These are phyloP conservation scores for Mycena citricolor DNA, from an alignment of 1,284 basidiomycete species.

Conservation along the genomic window DNA sequence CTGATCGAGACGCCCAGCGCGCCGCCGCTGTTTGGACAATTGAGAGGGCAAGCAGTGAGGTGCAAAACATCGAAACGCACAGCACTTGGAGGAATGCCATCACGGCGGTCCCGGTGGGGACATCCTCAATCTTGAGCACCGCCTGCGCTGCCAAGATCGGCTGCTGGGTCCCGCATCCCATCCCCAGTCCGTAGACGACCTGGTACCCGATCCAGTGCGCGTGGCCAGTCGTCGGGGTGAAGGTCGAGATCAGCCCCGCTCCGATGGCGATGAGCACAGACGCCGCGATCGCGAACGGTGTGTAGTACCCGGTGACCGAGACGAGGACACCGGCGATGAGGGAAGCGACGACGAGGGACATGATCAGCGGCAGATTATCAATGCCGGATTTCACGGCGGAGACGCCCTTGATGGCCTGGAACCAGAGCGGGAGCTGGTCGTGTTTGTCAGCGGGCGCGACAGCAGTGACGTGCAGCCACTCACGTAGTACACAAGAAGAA, in stretches of 20 bases:
- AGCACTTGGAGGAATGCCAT: constrained; percentile 12
- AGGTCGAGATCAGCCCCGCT: constrained; percentile 15
- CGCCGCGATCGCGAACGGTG: constrained; percentile 15
- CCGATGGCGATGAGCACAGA: constrained; percentile 14
- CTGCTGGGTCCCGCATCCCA: constrained; percentile 4
- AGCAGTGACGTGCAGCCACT: background rate
- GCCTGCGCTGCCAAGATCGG: constrained; percentile 8
- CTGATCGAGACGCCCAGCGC: constrained; percentile 17
- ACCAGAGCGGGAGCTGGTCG: constrained; percentile 17
- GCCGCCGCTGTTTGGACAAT: background rate
- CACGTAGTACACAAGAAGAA: constrained; percentile 16
- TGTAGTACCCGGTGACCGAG: constrained; percentile 12
- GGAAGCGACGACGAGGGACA: constrained; percentile 10
- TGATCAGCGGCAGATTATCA: constrained; percentile 18
- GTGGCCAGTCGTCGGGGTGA: constrained; percentile 12
- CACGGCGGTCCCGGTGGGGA: constrained; percentile 10
- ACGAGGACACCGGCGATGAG: constrained; percentile 5
- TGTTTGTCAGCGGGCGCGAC: background rate
- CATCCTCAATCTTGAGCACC: constrained; percentile 5
- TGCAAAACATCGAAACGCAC: constrained; percentile 3
- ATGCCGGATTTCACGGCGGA: constrained; percentile 17
- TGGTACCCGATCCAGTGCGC: constrained; percentile 18
- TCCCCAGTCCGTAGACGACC: constrained; percentile 3
- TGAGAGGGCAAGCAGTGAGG: background rate
- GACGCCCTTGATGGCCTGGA: constrained; percentile 20